Evolutionary conservation across 208 protist genomes (phyloP).

Genomic region (Leishmania braziliensis): DNA sequence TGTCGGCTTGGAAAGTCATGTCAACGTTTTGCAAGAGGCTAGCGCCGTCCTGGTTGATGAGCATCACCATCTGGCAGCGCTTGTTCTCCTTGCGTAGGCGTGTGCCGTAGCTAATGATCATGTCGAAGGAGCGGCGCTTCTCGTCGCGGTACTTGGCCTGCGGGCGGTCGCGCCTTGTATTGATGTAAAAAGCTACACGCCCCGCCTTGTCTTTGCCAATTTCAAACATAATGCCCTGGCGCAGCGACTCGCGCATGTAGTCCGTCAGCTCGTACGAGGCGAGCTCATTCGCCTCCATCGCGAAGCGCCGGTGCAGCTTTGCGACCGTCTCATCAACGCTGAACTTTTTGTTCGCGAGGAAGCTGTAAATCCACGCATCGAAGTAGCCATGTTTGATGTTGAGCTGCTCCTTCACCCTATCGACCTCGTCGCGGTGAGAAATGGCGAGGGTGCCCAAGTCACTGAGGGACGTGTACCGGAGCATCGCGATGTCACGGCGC

Average conservation of each 20-base stretch:
- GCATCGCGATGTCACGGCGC: slow-evolving; percentile 9
- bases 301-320: slow-evolving; percentile 66
- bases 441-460: slow-evolving; percentile 59
- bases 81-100: slow-evolving; percentile 55
- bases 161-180: slow-evolving; percentile 47
- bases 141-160: slow-evolving; percentile 43
- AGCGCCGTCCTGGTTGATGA: slow-evolving; percentile 67
- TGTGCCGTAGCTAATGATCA: slow-evolving; percentile 71
- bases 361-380: slow-evolving; percentile 77
- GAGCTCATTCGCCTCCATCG: slow-evolving; percentile 66
- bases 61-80: slow-evolving; percentile 55
- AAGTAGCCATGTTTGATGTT: slow-evolving; percentile 55
- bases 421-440: slow-evolving; percentile 53
- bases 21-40: slow-evolving; percentile 68
- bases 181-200: slow-evolving; percentile 54
- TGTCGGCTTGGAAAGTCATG: slow-evolving; percentile 63
- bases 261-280: slow-evolving; percentile 56
- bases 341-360: slow-evolving; percentile 86
- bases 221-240: slow-evolving; percentile 60
- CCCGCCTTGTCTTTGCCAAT: slow-evolving; percentile 68
- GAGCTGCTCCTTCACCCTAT: slow-evolving; percentile 60
- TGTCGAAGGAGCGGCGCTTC: slow-evolving; percentile 58
- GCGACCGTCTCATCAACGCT: slow-evolving; percentile 66
- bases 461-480: slow-evolving; percentile 41
- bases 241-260: slow-evolving; percentile 55